These are phyloP conservation scores for Phlegmacium glaucopus DNA, from an alignment of 768 basidiomycete species.

Conservation along the genomic window DNA sequence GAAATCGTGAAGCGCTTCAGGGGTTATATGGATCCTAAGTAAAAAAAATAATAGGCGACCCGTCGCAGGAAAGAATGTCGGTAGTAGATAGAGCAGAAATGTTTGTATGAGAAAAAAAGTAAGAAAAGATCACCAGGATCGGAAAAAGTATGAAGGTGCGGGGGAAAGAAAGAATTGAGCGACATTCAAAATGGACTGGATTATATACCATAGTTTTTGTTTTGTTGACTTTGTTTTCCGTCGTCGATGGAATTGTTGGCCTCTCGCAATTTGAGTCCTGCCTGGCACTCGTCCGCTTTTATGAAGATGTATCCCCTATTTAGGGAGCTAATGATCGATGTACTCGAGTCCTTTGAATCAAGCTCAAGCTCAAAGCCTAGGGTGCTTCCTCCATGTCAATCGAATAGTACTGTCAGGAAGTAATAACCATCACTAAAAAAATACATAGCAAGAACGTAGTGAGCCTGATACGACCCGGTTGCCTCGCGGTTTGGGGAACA, in stretches of 20 bases:
- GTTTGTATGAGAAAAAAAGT: constrained; percentile 9
- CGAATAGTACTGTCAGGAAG: too few relatives aligned
- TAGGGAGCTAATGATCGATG: background rate
- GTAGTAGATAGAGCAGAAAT: constrained; percentile 16
- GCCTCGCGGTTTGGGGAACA: too few relatives aligned
- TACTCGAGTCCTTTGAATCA: too few relatives aligned
- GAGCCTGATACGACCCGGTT: too few relatives aligned
- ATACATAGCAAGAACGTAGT: too few relatives aligned
- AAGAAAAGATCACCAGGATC: constrained; percentile 55
- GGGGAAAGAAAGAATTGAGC: constrained; percentile 27
- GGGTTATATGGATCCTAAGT: background rate
- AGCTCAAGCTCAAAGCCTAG: too few relatives aligned
- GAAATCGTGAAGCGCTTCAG: constrained; percentile 1
- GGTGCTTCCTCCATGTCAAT: too few relatives aligned
- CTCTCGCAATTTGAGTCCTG: background rate
- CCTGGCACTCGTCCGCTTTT: background rate
- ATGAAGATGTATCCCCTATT: background rate
- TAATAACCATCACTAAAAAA: too few relatives aligned
- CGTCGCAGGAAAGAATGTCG: constrained; percentile 22
- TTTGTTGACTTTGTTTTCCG: background rate
- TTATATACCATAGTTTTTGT: constrained; percentile 19
- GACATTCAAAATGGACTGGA: constrained; percentile 1
- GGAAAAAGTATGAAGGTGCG: constrained; percentile 31
- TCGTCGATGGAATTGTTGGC: background rate
- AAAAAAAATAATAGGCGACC: constrained; percentile 15